Percentiles rank a stretch among this genome's conserved stretches.
Conservation (phyloP, 306 rosid genomes). For the Alnus glutinosa region DNA sequence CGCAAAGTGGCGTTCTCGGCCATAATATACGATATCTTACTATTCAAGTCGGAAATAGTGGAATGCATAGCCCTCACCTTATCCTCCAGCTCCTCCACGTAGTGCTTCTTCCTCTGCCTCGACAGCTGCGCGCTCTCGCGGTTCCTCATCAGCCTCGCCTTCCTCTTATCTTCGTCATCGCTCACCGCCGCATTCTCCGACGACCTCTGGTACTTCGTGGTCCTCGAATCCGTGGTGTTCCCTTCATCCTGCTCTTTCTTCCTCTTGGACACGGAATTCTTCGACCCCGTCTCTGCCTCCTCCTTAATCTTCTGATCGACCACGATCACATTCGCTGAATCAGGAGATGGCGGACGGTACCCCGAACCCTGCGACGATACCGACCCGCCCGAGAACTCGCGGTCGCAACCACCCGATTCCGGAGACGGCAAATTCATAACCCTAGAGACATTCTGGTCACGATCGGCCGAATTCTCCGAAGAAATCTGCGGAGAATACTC, state of each 20-base stretch:
- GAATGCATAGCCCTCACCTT: conserved; percentile 83
- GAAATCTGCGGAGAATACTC: conserved; percentile 25
- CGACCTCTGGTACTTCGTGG: conserved; percentile 56
- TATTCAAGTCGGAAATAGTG: conserved; percentile 75
- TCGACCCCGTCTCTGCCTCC: conserved; percentile 43
- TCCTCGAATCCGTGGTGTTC: conserved; percentile 45
- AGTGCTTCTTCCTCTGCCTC: conserved; percentile 95
- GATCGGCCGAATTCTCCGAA: conserved; percentile 24
- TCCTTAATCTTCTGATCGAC: conserved; percentile 48
- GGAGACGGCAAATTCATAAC: conserved; percentile 27
- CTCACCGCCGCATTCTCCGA: conserved; percentile 32
- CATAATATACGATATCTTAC: conserved; percentile 64
- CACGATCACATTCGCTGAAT: conserved; percentile 40
- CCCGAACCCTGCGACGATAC: conserved; percentile 80
- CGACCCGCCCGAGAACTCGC: conserved; percentile 48
- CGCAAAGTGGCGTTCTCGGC: conserved; percentile 84
- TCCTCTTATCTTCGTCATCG: conserved; percentile 67
- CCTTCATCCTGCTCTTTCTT: conserved; percentile 60
- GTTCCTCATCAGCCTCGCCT: conserved; percentile 84
- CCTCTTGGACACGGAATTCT: conserved; percentile 63
- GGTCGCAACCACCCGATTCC: conserved; percentile 35
- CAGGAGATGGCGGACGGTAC: conserved; percentile 42
- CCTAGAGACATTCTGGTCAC: conserved; percentile 18
- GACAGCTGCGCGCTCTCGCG: conserved; percentile 98
- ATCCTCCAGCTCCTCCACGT: conserved; percentile 95